A percentile compares a stretch with the other conserved stretches of the same genome.
phyloP scores from a whole-genome alignment of 1,284 basidiomycete genomes.

The Puccinia polysora region DNA sequence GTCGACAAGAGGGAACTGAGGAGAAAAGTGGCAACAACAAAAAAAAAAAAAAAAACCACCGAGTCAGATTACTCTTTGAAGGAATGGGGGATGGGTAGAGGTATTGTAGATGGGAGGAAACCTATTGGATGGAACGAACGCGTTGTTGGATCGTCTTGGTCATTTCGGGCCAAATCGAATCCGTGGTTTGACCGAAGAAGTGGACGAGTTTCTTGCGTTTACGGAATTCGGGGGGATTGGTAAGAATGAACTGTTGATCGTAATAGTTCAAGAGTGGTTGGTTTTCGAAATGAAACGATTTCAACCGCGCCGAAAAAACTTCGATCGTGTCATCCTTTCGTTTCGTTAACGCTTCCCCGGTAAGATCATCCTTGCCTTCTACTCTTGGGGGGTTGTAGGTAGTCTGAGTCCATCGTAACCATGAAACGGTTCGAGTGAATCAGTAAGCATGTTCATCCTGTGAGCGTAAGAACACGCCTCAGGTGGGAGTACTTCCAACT shows the following conservation, averaged over 20 bases:
- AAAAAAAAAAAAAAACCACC: background rate
- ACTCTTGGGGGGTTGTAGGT: conserved; percentile 73
- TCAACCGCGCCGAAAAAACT: conserved; percentile 72
- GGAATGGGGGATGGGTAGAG: too few relatives aligned
- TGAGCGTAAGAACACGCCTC: background rate
- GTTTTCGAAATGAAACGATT: conserved; percentile 79
- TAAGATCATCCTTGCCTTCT: conserved; percentile 80
- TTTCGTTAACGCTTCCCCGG: conserved; percentile 81
- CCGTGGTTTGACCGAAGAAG: conserved; percentile 74
- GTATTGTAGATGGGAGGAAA: background rate
- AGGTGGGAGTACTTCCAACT: background rate
- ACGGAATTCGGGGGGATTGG: background rate
- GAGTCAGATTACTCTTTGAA: too few relatives aligned
- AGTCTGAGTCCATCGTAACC: too few relatives aligned
- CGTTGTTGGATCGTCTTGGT: conserved; percentile 57
- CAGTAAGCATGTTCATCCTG: background rate
- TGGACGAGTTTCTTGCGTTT: conserved; percentile 59
- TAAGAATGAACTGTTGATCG: conserved; percentile 56
- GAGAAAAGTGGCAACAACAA: background rate
- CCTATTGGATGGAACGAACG: background rate
- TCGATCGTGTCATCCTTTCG: conserved; percentile 89
- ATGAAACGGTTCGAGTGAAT: background rate
- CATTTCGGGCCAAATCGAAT: conserved; percentile 86
- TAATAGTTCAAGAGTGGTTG: conserved; percentile 81
- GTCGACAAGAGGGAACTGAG: background rate